A percentile compares a stretch with the other conserved stretches of the same genome.
These are phyloP conservation scores for Solanum paucissectum DNA, from an alignment of 257 asterid species.

Conservation along the genomic window DNA sequence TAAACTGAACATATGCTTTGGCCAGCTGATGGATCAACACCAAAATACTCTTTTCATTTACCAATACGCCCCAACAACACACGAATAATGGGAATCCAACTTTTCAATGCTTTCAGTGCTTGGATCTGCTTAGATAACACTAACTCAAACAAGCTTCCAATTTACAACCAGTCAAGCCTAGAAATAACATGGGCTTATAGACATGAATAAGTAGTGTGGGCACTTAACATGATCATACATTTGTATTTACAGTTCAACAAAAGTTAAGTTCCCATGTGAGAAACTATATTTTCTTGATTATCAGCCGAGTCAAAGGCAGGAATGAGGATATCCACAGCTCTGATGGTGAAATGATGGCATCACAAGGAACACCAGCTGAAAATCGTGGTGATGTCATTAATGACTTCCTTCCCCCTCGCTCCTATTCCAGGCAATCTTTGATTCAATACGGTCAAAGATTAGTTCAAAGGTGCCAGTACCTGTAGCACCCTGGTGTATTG, in stretches of 20 bases:
- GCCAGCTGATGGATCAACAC: neutral
- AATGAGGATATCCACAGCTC: conserved; percentile 24
- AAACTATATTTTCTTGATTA: conserved; percentile 6
- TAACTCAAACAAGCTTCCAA: neutral
- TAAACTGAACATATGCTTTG: neutral
- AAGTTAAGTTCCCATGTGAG: conserved; percentile 19
- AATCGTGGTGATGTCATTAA: conserved; percentile 31
- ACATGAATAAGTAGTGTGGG: conserved; percentile 8
- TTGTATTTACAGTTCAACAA: conserved; percentile 49
- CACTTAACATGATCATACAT: conserved; percentile 31
- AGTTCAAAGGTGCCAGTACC: conserved; percentile 34
- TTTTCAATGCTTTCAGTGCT: neutral
- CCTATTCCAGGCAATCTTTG: conserved; percentile 18
- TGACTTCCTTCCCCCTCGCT: conserved; percentile 18
- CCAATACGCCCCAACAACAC: neutral
- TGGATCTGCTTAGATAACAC: neutral
- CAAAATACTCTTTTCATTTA: neutral
- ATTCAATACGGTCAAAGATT: conserved; percentile 20
- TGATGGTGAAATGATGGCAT: neutral
- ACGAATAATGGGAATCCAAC: neutral
- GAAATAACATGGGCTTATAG: conserved; percentile 10
- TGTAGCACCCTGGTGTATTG: conserved; percentile 22
- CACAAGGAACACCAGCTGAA: conserved; percentile 18
- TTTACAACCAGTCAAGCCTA: conserved; percentile 3
- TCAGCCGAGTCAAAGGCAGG: conserved; percentile 38